A percentile compares a stretch with the other conserved stretches of the same genome.
phyloP scores from a whole-genome alignment of 305 asterid genomes.

The Solanum chacoense region DNA sequence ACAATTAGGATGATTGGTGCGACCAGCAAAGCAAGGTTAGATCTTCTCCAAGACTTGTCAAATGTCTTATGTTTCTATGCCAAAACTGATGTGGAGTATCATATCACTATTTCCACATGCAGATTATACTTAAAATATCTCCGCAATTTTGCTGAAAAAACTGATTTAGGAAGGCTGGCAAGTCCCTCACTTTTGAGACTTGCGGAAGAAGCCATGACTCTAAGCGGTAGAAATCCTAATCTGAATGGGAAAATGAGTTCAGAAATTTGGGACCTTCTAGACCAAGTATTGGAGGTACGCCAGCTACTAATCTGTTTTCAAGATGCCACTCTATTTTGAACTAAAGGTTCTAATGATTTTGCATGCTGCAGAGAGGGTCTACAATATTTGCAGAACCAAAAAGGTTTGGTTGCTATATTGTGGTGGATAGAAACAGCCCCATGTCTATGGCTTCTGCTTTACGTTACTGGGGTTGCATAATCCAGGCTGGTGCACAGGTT shows the following conservation, averaged over 20 bases:
- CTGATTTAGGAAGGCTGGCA: slow-evolving; percentile 84
- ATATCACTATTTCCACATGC: slow-evolving; percentile 4
- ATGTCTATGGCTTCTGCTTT: slow-evolving; percentile 44
- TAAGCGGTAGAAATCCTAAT: slow-evolving; percentile 33
- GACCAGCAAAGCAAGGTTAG: slow-evolving; percentile 63
- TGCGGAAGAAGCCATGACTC: slow-evolving; percentile 55
- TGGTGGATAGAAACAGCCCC: slow-evolving; percentile 52
- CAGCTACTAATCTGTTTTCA: slow-evolving; percentile 3
- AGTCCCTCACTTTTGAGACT: slow-evolving; percentile 87
- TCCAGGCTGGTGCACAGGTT: slow-evolving; percentile 78
- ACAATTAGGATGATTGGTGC: slow-evolving; percentile 81
- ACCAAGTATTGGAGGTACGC: slow-evolving; percentile 51
- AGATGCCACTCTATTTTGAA: background rate
- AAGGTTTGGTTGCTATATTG: slow-evolving; percentile 69
- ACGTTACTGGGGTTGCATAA: slow-evolving; percentile 88
- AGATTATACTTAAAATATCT: slow-evolving; percentile 79
- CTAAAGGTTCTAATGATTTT: background rate
- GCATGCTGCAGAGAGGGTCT: slow-evolving; percentile 58
- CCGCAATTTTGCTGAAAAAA: slow-evolving; percentile 75
- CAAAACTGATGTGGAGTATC: background rate
- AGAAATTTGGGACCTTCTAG: slow-evolving; percentile 72
- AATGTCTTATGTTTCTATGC: background rate
- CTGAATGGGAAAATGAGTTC: slow-evolving; percentile 65
- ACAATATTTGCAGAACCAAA: slow-evolving; percentile 45
- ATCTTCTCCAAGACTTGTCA: background rate